phyloP scores from a whole-genome alignment of 495 filamentous ascomycete species.

The Xylaria longipes region DNA sequence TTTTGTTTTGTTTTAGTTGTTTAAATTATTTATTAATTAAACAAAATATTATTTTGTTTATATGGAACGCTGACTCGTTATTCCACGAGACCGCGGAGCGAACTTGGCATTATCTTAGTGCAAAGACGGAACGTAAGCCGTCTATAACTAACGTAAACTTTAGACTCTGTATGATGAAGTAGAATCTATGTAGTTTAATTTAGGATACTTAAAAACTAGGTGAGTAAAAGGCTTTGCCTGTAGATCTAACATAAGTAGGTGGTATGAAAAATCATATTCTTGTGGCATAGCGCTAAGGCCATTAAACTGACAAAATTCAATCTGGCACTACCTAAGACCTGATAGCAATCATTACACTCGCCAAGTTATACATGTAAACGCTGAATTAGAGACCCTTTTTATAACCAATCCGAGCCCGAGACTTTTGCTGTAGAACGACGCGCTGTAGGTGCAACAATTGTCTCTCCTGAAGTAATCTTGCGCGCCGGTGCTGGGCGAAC shows the following conservation, averaged over 20 bases:
- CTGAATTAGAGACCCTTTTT: neutral
- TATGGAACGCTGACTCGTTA: too few relatives aligned
- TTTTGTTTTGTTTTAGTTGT: too few relatives aligned
- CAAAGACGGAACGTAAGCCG: neutral
- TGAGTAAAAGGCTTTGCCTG: neutral
- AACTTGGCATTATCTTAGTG: neutral
- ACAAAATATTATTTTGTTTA: too few relatives aligned
- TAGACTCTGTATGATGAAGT: neutral
- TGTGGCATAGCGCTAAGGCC: neutral
- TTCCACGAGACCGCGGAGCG: neutral
- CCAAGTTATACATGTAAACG: constrained; percentile 15
- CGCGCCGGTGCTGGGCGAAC: constrained; percentile 1
- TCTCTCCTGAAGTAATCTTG: constrained; percentile 23
- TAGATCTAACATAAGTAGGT: neutral
- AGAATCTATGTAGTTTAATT: neutral
- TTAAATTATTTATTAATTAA: too few relatives aligned
- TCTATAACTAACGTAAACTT: neutral
- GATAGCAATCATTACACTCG: neutral
- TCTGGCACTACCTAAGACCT: constrained; percentile 1
- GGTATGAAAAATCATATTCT: neutral
- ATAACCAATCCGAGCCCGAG: constrained; percentile 7
- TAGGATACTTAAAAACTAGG: neutral
- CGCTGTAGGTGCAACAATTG: constrained; percentile 22
- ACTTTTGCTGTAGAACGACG: constrained; percentile 6
- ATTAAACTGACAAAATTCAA: constrained; percentile 10